Percentiles rank a stretch among this genome's conserved stretches.
These are phyloP conservation scores for Tetraselmis striata DNA, from an alignment of 139 green algal species.

Conservation along the genomic window DNA sequence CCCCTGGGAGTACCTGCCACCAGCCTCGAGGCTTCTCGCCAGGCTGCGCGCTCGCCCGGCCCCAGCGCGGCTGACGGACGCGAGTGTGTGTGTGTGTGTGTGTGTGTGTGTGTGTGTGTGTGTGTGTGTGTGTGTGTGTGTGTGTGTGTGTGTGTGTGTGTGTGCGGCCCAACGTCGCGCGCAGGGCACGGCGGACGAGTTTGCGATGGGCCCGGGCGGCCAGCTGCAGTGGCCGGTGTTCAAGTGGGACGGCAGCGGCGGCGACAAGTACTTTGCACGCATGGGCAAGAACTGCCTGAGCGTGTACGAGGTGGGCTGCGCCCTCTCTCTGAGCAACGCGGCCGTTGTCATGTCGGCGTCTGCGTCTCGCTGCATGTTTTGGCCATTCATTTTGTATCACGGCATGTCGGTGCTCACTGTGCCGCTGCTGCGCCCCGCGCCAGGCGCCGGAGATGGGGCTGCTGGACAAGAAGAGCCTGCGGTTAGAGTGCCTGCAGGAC, in stretches of 20 bases:
- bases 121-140: too few species aligned
- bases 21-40: too few species aligned
- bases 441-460: conserved; percentile 74
- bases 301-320: conserved; percentile 87
- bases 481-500: conserved; percentile 80
- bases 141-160: too few species aligned
- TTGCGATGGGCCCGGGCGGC: conserved; percentile 54
- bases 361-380: too few species aligned
- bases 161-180: too few species aligned
- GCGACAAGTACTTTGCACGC: conserved; percentile 82
- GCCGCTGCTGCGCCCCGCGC: too few species aligned
- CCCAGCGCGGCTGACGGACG: too few species aligned
- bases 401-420: too few species aligned
- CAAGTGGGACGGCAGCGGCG: conserved; percentile 77
- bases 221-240: conserved; percentile 81
- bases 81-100: conserved; percentile 4
- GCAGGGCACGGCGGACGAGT: conserved; percentile 67
- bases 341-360: too few species aligned
- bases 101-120: conserved; percentile 18
- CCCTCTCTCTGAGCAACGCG: conserved; percentile 27
- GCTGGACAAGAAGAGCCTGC: conserved; percentile 90
- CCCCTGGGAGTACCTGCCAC: too few species aligned
- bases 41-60: too few species aligned
- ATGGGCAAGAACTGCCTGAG: conserved; percentile 67
- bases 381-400: too few species aligned